Evolutionary conservation across 345 rosid species (phyloP).

Genomic region (Jatropha curcas): DNA sequence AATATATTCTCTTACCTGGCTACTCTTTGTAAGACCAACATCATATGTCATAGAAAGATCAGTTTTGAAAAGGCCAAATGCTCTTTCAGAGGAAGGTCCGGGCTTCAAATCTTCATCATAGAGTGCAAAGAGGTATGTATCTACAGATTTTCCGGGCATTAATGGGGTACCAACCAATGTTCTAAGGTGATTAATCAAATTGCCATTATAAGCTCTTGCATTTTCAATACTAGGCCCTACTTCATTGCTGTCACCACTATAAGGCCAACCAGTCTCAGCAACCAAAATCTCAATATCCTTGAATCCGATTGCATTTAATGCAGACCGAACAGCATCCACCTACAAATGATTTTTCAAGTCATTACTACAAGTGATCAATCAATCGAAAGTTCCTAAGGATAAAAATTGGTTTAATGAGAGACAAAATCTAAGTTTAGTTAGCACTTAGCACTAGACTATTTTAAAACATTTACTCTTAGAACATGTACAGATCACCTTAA

Average conservation of each 20-base stretch:
- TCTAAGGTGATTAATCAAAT: constrained; percentile 72
- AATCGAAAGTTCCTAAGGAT: too few relatives aligned
- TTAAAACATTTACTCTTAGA: too few relatives aligned
- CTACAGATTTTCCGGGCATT: constrained; percentile 92
- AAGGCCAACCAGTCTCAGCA: constrained; percentile 98
- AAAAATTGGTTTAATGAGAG: too few relatives aligned
- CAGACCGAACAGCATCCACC: constrained; percentile 90
- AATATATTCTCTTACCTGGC: constrained; percentile 50
- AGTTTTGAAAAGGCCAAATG: constrained; percentile 72
- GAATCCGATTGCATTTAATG: constrained; percentile 74
- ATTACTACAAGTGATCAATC: background rate
- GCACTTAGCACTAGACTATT: too few relatives aligned
- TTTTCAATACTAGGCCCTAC: constrained; percentile 77
- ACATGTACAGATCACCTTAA: too few relatives aligned
- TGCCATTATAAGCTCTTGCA: constrained; percentile 89
- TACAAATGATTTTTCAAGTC: constrained; percentile 20
- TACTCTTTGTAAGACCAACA: constrained; percentile 62
- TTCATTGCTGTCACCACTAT: constrained; percentile 69
- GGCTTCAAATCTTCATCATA: constrained; percentile 84
- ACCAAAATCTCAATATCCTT: constrained; percentile 71
- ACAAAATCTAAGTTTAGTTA: too few relatives aligned
- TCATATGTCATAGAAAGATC: constrained; percentile 77
- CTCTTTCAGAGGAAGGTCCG: constrained; percentile 77
- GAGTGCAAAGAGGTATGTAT: constrained; percentile 86
- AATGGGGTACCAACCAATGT: constrained; percentile 86